Percentiles rank a stretch among this genome's conserved stretches.
These are phyloP conservation scores for Dionaea muscipula DNA, from an alignment of 179 eudicot species.

Conservation along the genomic window DNA sequence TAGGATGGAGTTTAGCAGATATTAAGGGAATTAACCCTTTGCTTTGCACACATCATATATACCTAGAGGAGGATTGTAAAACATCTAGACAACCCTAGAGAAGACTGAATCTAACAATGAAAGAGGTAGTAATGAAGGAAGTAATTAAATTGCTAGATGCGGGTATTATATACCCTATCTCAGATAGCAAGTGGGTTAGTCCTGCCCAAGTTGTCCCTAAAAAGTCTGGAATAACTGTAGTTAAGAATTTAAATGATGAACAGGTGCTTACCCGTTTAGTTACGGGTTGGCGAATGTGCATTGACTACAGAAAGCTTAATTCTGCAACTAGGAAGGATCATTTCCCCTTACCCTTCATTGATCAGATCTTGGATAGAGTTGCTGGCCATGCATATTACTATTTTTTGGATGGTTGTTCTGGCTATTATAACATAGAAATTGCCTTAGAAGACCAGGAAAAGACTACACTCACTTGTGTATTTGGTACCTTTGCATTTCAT, in stretches of 20 bases:
- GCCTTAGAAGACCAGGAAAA: neutral
- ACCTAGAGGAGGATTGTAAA: too few relatives aligned
- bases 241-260: neutral
- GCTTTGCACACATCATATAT: too few relatives aligned
- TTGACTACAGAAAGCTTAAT: neutral
- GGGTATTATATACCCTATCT: neutral
- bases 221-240: neutral
- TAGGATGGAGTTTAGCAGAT: neutral
- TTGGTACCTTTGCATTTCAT: neutral
- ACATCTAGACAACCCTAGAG: neutral
- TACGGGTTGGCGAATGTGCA: conserved; percentile 2
- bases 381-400: neutral
- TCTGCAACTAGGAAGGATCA: neutral
- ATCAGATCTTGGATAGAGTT: neutral
- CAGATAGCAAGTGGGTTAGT: too few relatives aligned
- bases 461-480: neutral
- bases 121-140: neutral
- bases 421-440: neutral
- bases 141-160: neutral
- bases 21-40: too few relatives aligned
- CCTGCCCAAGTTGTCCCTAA: conserved; percentile 4
- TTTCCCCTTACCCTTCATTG: neutral
- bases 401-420: neutral
- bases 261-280: neutral
- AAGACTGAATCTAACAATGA: neutral